phyloP scores from a whole-genome alignment of 768 basidiomycete genomes.

The Solioccasus polychromus region DNA sequence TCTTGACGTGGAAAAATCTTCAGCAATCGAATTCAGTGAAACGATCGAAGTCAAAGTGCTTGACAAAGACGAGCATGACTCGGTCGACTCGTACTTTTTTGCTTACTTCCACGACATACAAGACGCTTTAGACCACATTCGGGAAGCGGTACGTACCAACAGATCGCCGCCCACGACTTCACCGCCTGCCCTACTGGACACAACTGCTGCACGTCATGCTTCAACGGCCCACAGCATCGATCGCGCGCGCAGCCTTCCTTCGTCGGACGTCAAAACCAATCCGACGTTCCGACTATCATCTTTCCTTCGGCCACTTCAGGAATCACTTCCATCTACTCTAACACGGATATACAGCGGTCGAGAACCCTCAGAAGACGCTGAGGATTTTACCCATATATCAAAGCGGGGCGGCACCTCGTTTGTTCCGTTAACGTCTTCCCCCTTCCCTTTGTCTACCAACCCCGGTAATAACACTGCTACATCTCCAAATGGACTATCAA shows the following conservation, averaged over 20 bases:
- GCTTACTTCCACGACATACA: slow-evolving; percentile 89
- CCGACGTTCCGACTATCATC: slow-evolving; percentile 64
- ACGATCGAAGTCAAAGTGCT: slow-evolving; percentile 93
- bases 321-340: slow-evolving; percentile 41
- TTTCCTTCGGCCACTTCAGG: slow-evolving; percentile 67
- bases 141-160: slow-evolving; percentile 64
- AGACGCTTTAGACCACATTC: slow-evolving; percentile 76
- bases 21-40: slow-evolving; percentile 93
- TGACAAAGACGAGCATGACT: slow-evolving; percentile 73
- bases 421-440: slow-evolving; percentile 54
- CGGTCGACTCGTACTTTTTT: slow-evolving; percentile 88
- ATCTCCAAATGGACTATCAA: slow-evolving; percentile 10
- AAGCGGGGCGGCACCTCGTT: slow-evolving; percentile 55
- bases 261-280: slow-evolving; percentile 29
- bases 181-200: slow-evolving; percentile 48
- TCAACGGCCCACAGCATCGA: slow-evolving; percentile 31
- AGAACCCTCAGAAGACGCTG: slow-evolving; percentile 39
- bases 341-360: slow-evolving; percentile 30
- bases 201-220: slow-evolving; percentile 45
- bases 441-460: slow-evolving; percentile 20
- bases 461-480: slow-evolving; percentile 5
- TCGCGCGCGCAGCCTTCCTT: slow-evolving; percentile 39
- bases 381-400: slow-evolving; percentile 73
- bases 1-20: slow-evolving; percentile 83
- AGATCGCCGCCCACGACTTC: slow-evolving; percentile 32